Base-by-base conservation (phyloP, 208 protist species). In the Entamoeba histolytica region DNA sequence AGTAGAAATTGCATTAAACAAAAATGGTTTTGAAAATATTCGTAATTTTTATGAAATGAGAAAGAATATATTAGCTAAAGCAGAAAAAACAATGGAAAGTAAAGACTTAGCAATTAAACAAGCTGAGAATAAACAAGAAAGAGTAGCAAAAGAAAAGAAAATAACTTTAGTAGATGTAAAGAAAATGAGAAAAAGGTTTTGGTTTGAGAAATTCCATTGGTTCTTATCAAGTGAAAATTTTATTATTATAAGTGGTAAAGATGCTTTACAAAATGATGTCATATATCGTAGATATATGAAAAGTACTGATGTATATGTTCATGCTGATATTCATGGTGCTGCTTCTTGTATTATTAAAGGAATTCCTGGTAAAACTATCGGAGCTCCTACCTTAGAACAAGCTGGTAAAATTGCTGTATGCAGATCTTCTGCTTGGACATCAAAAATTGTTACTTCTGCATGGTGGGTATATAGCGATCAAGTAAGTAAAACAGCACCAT, bases 131-230 rank as follows among this genome's bases (percentile, higher is more conserved):
- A 49, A 49, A 92, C 95, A 95, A 92, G 95, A 95, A 78, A 91
- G 93, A 91, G 49, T 93, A 31, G 87, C 50, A 31, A 49, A 55
- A 47, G 44, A 91, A 92, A 55, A 91, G 31, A n/a, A 92, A 92
- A 51, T 44, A 23, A 47, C 17, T 47, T 23, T 49, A 17, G 8
- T 23, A 52, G 35, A n/a, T 87, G 17, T 39, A 69, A 93, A 96
- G 31, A 95, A 96, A 52, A 95, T 97, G 93, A 96, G 98, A 47
- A 96, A 97, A 94, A 94, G 96, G 10, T 96, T 96, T 55, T 99
- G 98, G 98, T 99, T 98, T 96, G 98, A 99, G 92, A 99, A 99
- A 95, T 98, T 99, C 92, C 93, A 96, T 61, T 99, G 98, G 98
- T 99, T 99, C 94, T 97, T 98, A 93, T 97, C 97, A 1, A 97